Percentiles rank a stretch among this genome's conserved stretches.
Conservation (phyloP, 2,329 filamentous ascomycete genomes). For the Arachnomyces sp. region DNA sequence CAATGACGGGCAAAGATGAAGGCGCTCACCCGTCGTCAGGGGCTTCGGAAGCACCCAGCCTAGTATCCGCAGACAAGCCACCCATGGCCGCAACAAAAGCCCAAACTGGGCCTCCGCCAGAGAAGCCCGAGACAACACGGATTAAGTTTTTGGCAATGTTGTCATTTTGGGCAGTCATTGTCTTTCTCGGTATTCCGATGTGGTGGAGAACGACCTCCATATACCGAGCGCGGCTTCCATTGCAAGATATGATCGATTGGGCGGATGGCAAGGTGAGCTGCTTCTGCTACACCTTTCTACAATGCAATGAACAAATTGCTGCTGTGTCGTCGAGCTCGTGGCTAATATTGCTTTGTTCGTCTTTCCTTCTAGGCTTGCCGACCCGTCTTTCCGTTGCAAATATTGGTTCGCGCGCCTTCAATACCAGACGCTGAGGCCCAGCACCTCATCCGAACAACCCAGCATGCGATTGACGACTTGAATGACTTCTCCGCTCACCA, state of each 20-base stretch:
- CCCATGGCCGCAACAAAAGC: constrained; percentile 20
- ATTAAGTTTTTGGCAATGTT: constrained; percentile 68
- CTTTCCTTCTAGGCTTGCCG: constrained; percentile 61
- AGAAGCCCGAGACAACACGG: constrained; percentile 61
- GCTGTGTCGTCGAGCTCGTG: constrained; percentile 9
- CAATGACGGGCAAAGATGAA: constrained; percentile 29
- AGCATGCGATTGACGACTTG: constrained; percentile 76
- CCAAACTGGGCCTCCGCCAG: constrained; percentile 53
- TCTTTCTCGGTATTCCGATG: constrained; percentile 78
- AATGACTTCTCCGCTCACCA: constrained; percentile 83
- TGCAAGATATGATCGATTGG: constrained; percentile 85
- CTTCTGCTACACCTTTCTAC: not conserved
- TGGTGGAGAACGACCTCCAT: constrained; percentile 96
- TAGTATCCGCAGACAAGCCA: constrained; percentile 4
- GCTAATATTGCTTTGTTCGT: constrained; percentile 3
- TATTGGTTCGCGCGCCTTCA: constrained; percentile 64
- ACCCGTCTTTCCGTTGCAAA: constrained; percentile 78
- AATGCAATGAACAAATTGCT: constrained; percentile 5
- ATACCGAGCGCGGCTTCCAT: constrained; percentile 73
- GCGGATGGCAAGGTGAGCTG: constrained; percentile 70
- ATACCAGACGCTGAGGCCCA: constrained; percentile 62
- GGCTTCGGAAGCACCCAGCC: constrained; percentile 11
- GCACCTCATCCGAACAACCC: constrained; percentile 69
- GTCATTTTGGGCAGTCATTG: constrained; percentile 84
- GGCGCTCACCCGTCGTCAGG: constrained; percentile 22